Evolutionary conservation across 106 monocot species (phyloP).

Genomic region (Dendrobium nobile): DNA sequence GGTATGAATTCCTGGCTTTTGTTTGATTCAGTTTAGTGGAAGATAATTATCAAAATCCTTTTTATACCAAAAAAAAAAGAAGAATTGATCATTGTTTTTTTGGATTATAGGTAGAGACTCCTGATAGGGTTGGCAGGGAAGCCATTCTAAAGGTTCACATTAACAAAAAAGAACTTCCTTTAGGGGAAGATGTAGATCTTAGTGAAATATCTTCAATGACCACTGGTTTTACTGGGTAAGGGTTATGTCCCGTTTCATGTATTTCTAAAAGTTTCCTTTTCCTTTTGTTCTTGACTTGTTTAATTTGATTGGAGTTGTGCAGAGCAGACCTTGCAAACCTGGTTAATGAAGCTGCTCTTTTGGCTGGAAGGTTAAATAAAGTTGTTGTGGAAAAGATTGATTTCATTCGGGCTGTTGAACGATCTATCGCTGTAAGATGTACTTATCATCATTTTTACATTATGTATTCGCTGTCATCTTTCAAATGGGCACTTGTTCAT

Average conservation of each 20-base stretch:
- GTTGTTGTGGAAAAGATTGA: constrained; percentile 93
- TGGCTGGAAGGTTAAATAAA: constrained; percentile 83
- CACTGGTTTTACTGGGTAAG: constrained; percentile 97
- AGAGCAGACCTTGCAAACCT: constrained; percentile 99
- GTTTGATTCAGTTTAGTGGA: background rate
- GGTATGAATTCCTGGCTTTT: constrained; percentile 36
- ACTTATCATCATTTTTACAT: background rate
- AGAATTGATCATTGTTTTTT: background rate
- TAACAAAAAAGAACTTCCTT: constrained; percentile 81
- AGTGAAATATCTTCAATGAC: constrained; percentile 89
- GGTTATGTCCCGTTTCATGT: background rate
- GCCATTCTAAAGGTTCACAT: constrained; percentile 89
- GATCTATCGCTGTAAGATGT: constrained; percentile 84
- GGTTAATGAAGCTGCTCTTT: constrained; percentile 96
- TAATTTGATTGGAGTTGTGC: constrained; percentile 33
- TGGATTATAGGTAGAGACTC: constrained; percentile 78
- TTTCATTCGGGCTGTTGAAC: constrained; percentile 93
- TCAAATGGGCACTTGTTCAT: background rate
- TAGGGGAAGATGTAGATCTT: constrained; percentile 76
- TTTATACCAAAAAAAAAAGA: background rate
- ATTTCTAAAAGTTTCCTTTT: background rate
- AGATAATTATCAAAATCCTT: background rate
- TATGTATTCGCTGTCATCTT: background rate
- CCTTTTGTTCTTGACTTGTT: constrained; percentile 15
- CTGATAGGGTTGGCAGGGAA: constrained; percentile 91